phyloP scores from a whole-genome alignment of 805 yeast genomes.

The Ogataea minuta region DNA sequence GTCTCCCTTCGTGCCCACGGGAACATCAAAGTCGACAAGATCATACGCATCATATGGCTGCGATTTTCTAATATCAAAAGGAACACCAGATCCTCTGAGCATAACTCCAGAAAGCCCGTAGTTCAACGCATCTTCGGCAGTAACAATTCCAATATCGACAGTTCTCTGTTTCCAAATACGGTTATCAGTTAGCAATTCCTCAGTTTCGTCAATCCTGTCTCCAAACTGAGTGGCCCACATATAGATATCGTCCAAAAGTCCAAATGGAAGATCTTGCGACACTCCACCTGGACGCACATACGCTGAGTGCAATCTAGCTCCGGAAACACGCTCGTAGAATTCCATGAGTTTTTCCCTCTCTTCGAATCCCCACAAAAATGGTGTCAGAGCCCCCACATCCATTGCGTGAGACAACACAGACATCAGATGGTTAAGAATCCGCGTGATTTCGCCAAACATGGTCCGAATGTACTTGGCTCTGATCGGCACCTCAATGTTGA shows the following conservation, averaged over 20 bases:
- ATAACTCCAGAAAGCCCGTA: constrained; percentile 81
- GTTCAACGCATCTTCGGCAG: constrained; percentile 85
- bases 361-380: constrained; percentile 92
- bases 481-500: constrained; percentile 80
- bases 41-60: constrained; percentile 92
- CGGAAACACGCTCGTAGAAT: constrained; percentile 85
- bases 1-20: constrained; percentile 86
- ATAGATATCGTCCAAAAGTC: constrained; percentile 83
- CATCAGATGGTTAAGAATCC: constrained; percentile 82
- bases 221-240: constrained; percentile 98
- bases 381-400: constrained; percentile 94
- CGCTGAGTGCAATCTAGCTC: constrained; percentile 87
- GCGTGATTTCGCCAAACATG: constrained; percentile 81
- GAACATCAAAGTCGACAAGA: constrained; percentile 78
- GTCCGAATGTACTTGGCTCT: constrained; percentile 85
- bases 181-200: constrained; percentile 84
- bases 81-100: constrained; percentile 89
- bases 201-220: constrained; percentile 87
- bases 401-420: constrained; percentile 83
- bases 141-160: constrained; percentile 70
- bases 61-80: constrained; percentile 80
- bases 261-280: constrained; percentile 81
- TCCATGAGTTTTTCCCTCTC: constrained; percentile 93
- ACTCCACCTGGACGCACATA: constrained; percentile 93
- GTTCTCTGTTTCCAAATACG: constrained; percentile 93